Evolutionary conservation across 2,329 filamentous ascomycete genomes (phyloP).

Genomic region (Fusarium sambucinum): DNA sequence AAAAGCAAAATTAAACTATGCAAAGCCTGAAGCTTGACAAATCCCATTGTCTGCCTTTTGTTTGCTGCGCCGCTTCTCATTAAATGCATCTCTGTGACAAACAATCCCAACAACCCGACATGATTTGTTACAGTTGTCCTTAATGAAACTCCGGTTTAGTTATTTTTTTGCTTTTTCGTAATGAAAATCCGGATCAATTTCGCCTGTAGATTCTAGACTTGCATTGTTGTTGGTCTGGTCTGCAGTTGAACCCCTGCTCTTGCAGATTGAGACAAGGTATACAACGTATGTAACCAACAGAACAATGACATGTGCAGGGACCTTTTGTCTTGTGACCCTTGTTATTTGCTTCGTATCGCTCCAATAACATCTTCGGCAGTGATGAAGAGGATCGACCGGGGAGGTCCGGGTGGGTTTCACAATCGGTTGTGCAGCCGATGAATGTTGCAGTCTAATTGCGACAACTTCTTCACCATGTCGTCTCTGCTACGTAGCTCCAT

Average conservation of each 20-base stretch:
- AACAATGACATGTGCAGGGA: neutral
- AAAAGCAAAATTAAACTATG: neutral
- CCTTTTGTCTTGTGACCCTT: conserved; percentile 2
- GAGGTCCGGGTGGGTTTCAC: conserved; percentile 2
- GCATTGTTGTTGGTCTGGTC: neutral
- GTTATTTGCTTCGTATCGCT: neutral
- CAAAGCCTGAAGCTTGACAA: neutral
- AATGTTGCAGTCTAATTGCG: neutral
- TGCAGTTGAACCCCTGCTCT: neutral
- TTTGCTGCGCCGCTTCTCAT: conserved; percentile 3
- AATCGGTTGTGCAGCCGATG: conserved; percentile 8
- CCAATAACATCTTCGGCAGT: neutral
- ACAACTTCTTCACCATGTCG: neutral
- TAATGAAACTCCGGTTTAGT: neutral
- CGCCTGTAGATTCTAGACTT: neutral
- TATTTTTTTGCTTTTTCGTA: neutral
- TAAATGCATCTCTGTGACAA: neutral
- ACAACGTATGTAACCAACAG: no score
- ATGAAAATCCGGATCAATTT: neutral
- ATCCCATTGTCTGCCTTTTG: neutral
- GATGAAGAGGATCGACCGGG: neutral
- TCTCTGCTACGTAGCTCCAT: neutral
- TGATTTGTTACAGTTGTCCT: neutral
- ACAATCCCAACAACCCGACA: neutral
- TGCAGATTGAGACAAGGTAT: neutral